A percentile compares a stretch with the other conserved stretches of the same genome.
phyloP scores from a whole-genome alignment of 2,329 filamentous ascomycete species.

The Aureobasidium sp. region DNA sequence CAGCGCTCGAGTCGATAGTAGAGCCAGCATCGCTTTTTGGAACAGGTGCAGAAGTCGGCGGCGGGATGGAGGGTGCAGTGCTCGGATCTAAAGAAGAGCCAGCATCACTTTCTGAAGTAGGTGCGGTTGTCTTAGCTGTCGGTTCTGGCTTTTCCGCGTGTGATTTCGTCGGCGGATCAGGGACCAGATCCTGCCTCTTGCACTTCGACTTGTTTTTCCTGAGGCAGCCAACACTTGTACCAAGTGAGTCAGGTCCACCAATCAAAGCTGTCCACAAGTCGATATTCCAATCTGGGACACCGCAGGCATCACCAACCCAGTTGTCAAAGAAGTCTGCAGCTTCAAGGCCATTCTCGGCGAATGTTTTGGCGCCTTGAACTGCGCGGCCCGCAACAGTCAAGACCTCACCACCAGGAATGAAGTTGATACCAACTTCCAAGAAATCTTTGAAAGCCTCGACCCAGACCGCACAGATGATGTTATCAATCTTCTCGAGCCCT shows the following conservation, averaged over 20 bases:
- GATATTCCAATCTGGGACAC: neutral
- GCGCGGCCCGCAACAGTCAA: neutral
- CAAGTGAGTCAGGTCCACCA: neutral
- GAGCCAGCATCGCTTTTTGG: no score
- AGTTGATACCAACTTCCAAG: neutral
- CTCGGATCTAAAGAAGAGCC: neutral
- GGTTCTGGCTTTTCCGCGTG: neutral
- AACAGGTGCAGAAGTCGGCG: neutral
- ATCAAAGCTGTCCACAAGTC: neutral
- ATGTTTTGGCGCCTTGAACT: neutral
- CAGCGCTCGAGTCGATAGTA: neutral
- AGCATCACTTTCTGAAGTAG: neutral
- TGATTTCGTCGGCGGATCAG: neutral
- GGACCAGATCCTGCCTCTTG: neutral
- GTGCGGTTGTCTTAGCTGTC: neutral
- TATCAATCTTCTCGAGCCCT: neutral
- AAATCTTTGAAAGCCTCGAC: neutral
- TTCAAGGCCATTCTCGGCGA: neutral
- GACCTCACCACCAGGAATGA: neutral
- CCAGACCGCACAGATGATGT: neutral
- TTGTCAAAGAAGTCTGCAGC: neutral
- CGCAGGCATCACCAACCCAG: neutral
- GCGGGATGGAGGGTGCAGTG: neutral
- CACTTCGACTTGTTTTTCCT: neutral
- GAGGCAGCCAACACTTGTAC: neutral